Evolutionary conservation across 495 filamentous ascomycete species (phyloP).

Genomic region (Amorphotheca resinae): DNA sequence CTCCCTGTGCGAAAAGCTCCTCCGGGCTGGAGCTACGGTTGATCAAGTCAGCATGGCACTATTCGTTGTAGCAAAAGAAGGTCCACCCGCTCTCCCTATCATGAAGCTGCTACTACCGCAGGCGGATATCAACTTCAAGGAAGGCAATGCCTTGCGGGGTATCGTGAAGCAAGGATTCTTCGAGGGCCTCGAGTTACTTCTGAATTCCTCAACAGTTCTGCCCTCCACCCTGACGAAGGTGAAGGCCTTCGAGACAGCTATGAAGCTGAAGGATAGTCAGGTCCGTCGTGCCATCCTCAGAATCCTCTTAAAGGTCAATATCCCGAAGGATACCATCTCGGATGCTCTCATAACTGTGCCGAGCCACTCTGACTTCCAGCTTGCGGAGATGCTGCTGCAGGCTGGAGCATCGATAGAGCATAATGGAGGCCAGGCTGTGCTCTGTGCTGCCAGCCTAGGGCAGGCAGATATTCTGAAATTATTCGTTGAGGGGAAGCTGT

Average conservation of each 20-base stretch:
- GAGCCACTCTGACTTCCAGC: not conserved
- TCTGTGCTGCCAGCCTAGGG: not conserved
- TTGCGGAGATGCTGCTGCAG: not conserved
- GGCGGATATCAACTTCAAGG: conserved; percentile 1
- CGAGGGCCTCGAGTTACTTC: not conserved
- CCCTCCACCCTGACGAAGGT: not conserved
- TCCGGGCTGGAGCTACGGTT: not conserved
- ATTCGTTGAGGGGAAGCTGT: not conserved
- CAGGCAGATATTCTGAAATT: not conserved
- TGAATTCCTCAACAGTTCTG: not conserved
- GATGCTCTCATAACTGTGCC: not conserved
- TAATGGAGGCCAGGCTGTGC: not conserved
- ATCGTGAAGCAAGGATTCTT: not conserved
- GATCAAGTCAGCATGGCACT: conserved; percentile 1
- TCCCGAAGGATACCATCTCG: not conserved
- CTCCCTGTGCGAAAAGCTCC: conserved; percentile 1
- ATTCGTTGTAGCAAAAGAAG: not conserved
- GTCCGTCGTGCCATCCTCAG: not conserved
- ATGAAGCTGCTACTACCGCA: not conserved
- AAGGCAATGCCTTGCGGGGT: not conserved
- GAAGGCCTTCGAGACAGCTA: not conserved
- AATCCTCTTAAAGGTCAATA: not conserved
- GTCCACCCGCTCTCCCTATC: not conserved
- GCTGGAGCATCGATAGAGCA: not conserved
- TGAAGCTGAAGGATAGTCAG: not conserved